Evolutionary conservation across 768 basidiomycete genomes (phyloP).

Genomic region (Kwoniella shandongensis): DNA sequence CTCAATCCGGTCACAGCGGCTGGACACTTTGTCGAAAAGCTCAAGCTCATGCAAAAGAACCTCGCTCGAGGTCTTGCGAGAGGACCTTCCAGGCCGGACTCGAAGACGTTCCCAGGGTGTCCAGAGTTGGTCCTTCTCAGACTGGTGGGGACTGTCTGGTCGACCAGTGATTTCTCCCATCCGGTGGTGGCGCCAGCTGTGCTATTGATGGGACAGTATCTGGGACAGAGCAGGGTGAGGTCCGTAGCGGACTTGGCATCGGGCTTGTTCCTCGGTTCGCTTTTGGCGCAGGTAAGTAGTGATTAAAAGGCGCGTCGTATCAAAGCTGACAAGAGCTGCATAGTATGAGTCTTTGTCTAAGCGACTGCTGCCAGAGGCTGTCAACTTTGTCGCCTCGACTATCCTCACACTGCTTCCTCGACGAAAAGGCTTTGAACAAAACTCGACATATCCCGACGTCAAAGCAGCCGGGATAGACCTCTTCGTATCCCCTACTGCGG

Average conservation of each 20-base stretch:
- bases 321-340: not conserved
- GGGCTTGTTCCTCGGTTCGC: constrained; percentile 83
- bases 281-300: constrained; percentile 59
- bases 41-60: constrained; percentile 90
- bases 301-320: not conserved
- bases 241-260: constrained; percentile 72
- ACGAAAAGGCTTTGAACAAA: constrained; percentile 17
- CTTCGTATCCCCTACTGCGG: constrained; percentile 5
- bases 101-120: constrained; percentile 85
- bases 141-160: constrained; percentile 79
- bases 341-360: constrained; percentile 84
- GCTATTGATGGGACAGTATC: constrained; percentile 85
- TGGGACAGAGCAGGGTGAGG: constrained; percentile 77
- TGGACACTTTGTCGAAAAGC: constrained; percentile 73
- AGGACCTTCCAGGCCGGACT: constrained; percentile 62
- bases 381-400: constrained; percentile 74
- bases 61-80: constrained; percentile 75
- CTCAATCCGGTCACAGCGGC: constrained; percentile 80
- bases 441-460: constrained; percentile 30
- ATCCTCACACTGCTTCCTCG: constrained; percentile 71
- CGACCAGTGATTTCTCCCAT: constrained; percentile 91
- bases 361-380: constrained; percentile 80
- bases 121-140: constrained; percentile 80
- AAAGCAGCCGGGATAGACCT: constrained; percentile 23
- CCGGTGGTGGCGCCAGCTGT: constrained; percentile 81